A percentile compares a stretch with the other conserved stretches of the same genome.
These are phyloP conservation scores for Rhizoclosmatium sp. DNA, from an alignment of 192 early-diverging fungal species.

Conservation along the genomic window DNA sequence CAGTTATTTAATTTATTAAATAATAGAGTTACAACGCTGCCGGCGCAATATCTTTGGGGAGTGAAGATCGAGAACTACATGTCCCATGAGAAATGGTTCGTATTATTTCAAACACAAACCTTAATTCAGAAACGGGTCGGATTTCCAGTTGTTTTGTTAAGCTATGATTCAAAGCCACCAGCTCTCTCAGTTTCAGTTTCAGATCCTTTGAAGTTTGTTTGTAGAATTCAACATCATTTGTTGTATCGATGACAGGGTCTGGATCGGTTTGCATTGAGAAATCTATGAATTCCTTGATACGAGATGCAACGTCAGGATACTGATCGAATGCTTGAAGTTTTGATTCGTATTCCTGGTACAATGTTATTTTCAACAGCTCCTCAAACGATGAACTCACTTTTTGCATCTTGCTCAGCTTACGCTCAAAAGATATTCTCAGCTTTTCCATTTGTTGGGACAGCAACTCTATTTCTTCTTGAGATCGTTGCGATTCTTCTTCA, in stretches of 20 bases:
- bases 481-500: conserved; percentile 15
- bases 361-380: background rate
- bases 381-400: background rate
- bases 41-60: too few relatives aligned
- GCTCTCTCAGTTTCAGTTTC: conserved; percentile 50
- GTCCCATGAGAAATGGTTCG: too few relatives aligned
- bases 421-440: background rate
- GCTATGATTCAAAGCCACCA: conserved; percentile 56
- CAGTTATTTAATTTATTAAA: too few relatives aligned
- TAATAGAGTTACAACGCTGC: too few relatives aligned
- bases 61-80: too few relatives aligned
- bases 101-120: background rate
- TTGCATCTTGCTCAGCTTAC: background rate
- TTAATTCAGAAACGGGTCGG: background rate
- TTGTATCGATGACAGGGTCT: background rate
- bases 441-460: background rate
- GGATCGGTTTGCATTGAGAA: background rate
- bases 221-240: conserved; percentile 48
- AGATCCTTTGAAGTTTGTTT: conserved; percentile 51
- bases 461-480: background rate
- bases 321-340: background rate
- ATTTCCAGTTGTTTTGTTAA: conserved; percentile 48
- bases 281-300: background rate
- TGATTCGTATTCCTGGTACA: background rate
- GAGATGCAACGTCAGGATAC: background rate